Evolutionary conservation across 306 rosid genomes (phyloP).

Genomic region (Gynostemma pentaphyllum): DNA sequence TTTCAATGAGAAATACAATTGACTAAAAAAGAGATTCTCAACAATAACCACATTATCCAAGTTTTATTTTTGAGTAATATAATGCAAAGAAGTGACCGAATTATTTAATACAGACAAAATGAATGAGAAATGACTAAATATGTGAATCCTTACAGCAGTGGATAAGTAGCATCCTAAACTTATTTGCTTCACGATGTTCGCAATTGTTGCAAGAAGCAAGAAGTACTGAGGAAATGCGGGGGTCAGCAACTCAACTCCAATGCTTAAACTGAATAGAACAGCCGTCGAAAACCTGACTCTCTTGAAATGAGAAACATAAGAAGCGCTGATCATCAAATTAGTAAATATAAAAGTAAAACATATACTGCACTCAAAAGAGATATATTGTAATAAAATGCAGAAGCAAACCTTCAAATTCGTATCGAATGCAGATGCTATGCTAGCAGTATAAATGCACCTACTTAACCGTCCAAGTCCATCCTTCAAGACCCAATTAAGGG

Average conservation of each 20-base stretch:
- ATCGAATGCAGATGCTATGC: constrained; percentile 78
- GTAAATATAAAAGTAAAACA: constrained; percentile 3
- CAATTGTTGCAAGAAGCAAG: constrained; percentile 78
- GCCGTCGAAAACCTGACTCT: constrained; percentile 83
- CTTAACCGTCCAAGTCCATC: constrained; percentile 87
- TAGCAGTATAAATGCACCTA: constrained; percentile 84
- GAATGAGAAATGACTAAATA: not conserved
- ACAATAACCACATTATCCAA: too few relatives aligned
- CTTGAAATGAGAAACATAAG: constrained; percentile 31
- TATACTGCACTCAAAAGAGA: not conserved
- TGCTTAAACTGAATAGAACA: constrained; percentile 57
- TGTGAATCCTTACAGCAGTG: constrained; percentile 53
- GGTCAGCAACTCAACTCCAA: constrained; percentile 85
- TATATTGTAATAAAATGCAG: not conserved
- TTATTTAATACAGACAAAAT: not conserved
- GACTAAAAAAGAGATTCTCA: too few relatives aligned
- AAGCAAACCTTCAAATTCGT: constrained; percentile 73
- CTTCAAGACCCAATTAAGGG: constrained; percentile 83
- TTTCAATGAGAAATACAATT: too few relatives aligned
- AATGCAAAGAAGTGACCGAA: not conserved
- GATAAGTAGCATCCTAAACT: constrained; percentile 81
- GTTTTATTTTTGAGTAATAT: too few relatives aligned
- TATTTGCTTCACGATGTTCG: constrained; percentile 86
- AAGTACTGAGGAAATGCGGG: constrained; percentile 61
- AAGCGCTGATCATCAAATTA: not conserved